Evolutionary conservation across 1,284 basidiomycete species (phyloP), one percentile per base, ranked within the genome.

Genomic region (Malassezia pachydermatis): DNA sequence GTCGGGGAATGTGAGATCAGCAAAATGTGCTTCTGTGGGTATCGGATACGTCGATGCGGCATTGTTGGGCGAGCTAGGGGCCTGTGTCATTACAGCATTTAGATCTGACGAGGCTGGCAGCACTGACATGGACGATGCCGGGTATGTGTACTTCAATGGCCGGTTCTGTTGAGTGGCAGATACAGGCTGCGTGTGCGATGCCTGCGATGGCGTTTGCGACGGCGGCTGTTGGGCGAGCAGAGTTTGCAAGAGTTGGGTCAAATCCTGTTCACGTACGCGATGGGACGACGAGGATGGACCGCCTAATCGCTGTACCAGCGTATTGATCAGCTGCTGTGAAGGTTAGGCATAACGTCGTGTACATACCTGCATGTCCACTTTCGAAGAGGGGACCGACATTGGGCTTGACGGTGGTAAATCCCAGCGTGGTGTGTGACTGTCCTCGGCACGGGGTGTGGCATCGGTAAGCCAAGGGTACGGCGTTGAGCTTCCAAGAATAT

Each of bases 161-260:
- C n/a, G n/a, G n/a, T n/a, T n/a, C n/a, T n/a, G n/a, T n/a, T n/a
- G n/a, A n/a, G n/a, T n/a, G n/a, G n/a, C n/a, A n/a, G n/a, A n/a
- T n/a, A n/a, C n/a, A n/a, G n/a, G n/a, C 10, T n/a, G 39, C n/a
- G 39, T 22, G 22, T 41, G 14, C 19, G 11, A n/a, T 8, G 24
- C 11, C 24, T 28, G 34, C 13, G 19, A 27, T 19, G 24, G 2
- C 8, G 36, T 5, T 7, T 32, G 17, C 8, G 19, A n/a, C 40
- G 54, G 59, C n/a, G n/a, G n/a, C 48, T 62, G 58, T 36, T 59
- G 60, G 28, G 52, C 51, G 51, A 64, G 60, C 28, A 64, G 45
- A 0, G 60, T 54, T 25, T 64, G 62, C 9, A 64, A 41, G 10
- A 64, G 51, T 8, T 51, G 54, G 4, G 62, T 64, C 14, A 64